Evolutionary conservation across 306 rosid genomes (phyloP), one percentile per base, ranked within the genome.

Genomic region (Begonia masoniana): DNA sequence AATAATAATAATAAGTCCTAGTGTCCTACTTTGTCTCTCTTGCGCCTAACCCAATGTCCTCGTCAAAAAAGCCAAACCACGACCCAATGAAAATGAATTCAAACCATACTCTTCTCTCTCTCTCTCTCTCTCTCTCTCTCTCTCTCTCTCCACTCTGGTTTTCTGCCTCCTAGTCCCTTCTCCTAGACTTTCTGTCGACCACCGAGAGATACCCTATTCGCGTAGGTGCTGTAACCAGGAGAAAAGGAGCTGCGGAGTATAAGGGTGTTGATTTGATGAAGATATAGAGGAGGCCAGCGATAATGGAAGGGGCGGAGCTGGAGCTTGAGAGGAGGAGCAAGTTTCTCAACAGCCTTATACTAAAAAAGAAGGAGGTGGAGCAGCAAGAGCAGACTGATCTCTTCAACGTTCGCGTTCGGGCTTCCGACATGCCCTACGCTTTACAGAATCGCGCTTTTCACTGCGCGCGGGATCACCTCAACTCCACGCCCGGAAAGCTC

Each of bases 261-360:
- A 42, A 11, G 49, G 5, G 36, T 19, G 16, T 10, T 43, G 7
- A 46, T 21, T 47, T 62, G 36, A 62, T 52, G 58, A 62, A 47
- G 36, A 41, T 41, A 5, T 45, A 23, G 85, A 56, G 68, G 65
- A 70, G 47, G 60, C 59, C 47, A 73, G 43, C 3, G 39, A 51
- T 53, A 31, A 83, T 84, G 88, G 86, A 79, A 23, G 85, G 77
- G 60, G 95, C 88, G 31, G 96, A 80, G 67, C 62, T 62, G 74
- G 97, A 89, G 81, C 70, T 89, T 56, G 97, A 89, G 81, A 79
- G 87, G 66, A 68, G 95, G 52, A 85, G 88, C 78, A 80, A 63
- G 77, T 89, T 89, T 54, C 78, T 89, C 2, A 75, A 63, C 36
- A 74, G 88, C 15, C 63, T 89, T 61, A 85, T 89, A 52, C 76